phyloP scores from a whole-genome alignment of 1,284 basidiomycete species.

The Kalmanozyma brasiliensis region DNA sequence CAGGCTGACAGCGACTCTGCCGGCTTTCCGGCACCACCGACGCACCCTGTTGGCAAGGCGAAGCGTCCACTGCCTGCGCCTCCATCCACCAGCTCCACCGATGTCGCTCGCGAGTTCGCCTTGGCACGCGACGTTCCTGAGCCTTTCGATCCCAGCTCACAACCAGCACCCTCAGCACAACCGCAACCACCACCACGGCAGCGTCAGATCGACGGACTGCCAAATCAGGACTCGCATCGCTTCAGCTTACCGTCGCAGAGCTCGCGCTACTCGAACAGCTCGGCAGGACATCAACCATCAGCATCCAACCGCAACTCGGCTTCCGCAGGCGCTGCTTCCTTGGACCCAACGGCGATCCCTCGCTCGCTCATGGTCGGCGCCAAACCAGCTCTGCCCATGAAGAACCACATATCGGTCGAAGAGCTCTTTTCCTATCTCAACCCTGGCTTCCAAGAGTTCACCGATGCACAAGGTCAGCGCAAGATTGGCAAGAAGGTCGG shows the following conservation, averaged over 20 bases:
- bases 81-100: conserved; percentile 30
- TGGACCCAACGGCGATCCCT: conserved; percentile 8
- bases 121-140: conserved; percentile 47
- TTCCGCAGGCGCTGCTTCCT: background rate
- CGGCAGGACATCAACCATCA: conserved; percentile 11
- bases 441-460: conserved; percentile 60
- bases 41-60: conserved; percentile 37
- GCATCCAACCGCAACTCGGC: conserved; percentile 15
- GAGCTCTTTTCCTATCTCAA: conserved; percentile 61
- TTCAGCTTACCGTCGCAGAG: conserved; percentile 27
- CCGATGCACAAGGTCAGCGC: conserved; percentile 47
- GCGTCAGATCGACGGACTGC: conserved; percentile 35
- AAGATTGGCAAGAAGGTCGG: conserved; percentile 54
- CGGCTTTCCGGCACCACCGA: conserved; percentile 42
- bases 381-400: conserved; percentile 51
- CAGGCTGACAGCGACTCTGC: conserved; percentile 5
- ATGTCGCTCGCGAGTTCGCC: conserved; percentile 46
- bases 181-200: conserved; percentile 6
- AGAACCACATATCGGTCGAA: conserved; percentile 56
- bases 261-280: conserved; percentile 17
- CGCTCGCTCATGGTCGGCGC: conserved; percentile 38
- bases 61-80: conserved; percentile 49
- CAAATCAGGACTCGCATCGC: conserved; percentile 24
- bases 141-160: conserved; percentile 27
- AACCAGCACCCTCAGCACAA: conserved; percentile 8